These are phyloP conservation scores for Gossypium sturtianum DNA, from an alignment of 345 rosid genomes.

Conservation along the genomic window DNA sequence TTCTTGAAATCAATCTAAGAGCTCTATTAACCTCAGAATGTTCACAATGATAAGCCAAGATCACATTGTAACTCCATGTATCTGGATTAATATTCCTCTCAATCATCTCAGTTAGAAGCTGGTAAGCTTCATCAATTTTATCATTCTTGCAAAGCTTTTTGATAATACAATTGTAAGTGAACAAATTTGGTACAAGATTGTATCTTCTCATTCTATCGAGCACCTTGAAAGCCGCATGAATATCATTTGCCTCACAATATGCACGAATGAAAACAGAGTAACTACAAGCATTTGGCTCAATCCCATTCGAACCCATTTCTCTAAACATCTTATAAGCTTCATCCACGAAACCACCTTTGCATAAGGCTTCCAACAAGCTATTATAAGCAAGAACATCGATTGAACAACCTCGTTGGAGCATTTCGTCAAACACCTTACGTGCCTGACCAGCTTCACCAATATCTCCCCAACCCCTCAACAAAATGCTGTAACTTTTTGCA, in stretches of 20 bases:
- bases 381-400: slow-evolving; percentile 64
- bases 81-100: slow-evolving; percentile 50
- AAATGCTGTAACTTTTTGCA: slow-evolving; percentile 59
- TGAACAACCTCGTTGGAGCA: slow-evolving; percentile 31
- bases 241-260: slow-evolving; percentile 49
- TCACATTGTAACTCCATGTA: slow-evolving; percentile 76
- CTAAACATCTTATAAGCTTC: slow-evolving; percentile 57
- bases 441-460: slow-evolving; percentile 39
- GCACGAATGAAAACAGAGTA: slow-evolving; percentile 64
- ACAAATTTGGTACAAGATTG: slow-evolving; percentile 64
- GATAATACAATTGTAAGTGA: slow-evolving; percentile 68
- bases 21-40: slow-evolving; percentile 48
- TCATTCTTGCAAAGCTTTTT: slow-evolving; percentile 64
- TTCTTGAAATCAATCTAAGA: slow-evolving; percentile 54
- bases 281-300: slow-evolving; percentile 56
- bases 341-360: slow-evolving; percentile 55
- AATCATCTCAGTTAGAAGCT: slow-evolving; percentile 63
- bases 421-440: slow-evolving; percentile 73
- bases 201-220: slow-evolving; percentile 69
- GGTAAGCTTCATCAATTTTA: slow-evolving; percentile 65
- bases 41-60: slow-evolving; percentile 71
- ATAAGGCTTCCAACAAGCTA: slow-evolving; percentile 62
- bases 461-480: slow-evolving; percentile 57
- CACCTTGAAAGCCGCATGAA: slow-evolving; percentile 62
- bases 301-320: slow-evolving; percentile 50